Conservation (phyloP, 768 basidiomycete species). For the Dioszegia aurantiaca region DNA sequence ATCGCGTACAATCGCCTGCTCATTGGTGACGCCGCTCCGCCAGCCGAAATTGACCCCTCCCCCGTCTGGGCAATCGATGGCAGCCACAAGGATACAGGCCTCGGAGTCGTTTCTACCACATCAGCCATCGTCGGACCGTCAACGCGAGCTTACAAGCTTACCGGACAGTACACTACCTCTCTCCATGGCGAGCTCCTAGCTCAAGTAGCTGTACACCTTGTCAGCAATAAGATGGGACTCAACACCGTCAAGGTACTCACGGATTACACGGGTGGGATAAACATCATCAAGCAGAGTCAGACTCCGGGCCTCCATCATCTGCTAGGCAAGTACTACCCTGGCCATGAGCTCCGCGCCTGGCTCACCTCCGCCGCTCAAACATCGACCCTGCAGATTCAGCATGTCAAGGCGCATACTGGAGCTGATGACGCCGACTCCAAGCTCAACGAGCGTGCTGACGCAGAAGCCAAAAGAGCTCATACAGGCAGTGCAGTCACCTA, state of each 20-base stretch:
- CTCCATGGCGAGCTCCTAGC: conserved; percentile 18
- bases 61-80: conserved; percentile 22
- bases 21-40: not conserved
- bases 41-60: too few species aligned
- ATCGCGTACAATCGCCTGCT: not conserved
- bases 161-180: conserved; percentile 13
- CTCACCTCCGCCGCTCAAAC: not conserved
- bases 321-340: conserved; percentile 7
- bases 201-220: not conserved
- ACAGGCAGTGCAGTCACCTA: not conserved
- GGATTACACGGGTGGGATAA: conserved; percentile 12
- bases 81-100: not conserved
- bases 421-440: conserved; percentile 12
- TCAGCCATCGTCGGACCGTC: conserved; percentile 16
- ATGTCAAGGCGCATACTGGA: conserved; percentile 26
- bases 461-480: conserved; percentile 13
- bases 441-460: conserved; percentile 19
- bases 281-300: not conserved
- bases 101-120: not conserved
- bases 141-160: not conserved
- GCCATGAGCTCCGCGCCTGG: conserved; percentile 4
- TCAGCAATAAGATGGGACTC: not conserved
- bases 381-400: not conserved
- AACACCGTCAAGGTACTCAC: not conserved
- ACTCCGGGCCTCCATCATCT: not conserved